phyloP scores from a whole-genome alignment of 495 filamentous ascomycete species.

The Aspergillus nidulans region DNA sequence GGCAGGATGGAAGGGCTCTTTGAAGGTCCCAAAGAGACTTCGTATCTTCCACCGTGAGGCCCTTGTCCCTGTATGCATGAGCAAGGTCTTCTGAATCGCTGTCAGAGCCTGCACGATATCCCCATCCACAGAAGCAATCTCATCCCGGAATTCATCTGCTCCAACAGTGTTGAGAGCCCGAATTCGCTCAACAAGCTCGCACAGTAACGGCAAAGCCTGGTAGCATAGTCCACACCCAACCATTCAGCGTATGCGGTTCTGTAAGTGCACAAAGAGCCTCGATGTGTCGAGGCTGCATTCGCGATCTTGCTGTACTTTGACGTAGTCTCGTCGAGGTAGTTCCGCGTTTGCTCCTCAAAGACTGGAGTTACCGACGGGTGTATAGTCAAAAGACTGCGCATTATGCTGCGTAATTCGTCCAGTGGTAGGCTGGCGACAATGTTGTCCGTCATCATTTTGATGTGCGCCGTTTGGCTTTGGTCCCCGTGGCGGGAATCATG shows the following conservation, averaged over 20 bases:
- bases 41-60: conserved; percentile 3
- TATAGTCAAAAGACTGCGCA: not conserved
- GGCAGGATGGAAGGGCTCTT: no score
- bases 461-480: conserved; percentile 26
- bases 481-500: no score
- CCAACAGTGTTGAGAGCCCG: not conserved
- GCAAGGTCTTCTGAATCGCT: conserved; percentile 38
- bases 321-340: not conserved
- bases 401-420: conserved; percentile 21
- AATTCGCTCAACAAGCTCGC: not conserved
- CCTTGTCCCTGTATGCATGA: conserved; percentile 8
- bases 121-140: conserved; percentile 30
- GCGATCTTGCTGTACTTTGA: not conserved
- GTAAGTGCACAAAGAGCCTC: no score
- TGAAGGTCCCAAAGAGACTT: not conserved
- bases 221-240: not conserved
- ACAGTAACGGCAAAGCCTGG: not conserved
- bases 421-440: conserved; percentile 26
- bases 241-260: not conserved
- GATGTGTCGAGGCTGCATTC: no score
- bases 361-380: not conserved
- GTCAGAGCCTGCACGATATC: conserved; percentile 40
- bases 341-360: not conserved
- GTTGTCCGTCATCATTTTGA: conserved; percentile 33
- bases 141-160: conserved; percentile 8